Percentiles rank a stretch among this genome's conserved stretches.
Evolutionary conservation across 768 basidiomycete species (phyloP).

Genomic region (Trametopsis cervina): DNA sequence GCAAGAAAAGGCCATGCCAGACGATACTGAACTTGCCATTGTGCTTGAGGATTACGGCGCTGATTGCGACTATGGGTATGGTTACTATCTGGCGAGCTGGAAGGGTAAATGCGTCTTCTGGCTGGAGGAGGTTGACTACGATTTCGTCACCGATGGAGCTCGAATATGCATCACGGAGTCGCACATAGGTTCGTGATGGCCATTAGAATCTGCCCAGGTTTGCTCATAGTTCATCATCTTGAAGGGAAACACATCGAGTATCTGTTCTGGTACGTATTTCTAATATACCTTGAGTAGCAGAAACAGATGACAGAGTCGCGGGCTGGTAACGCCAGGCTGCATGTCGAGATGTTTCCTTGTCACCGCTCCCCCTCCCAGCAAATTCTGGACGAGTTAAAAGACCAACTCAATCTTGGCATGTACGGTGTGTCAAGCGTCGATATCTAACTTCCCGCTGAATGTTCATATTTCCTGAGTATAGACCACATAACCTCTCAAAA

Average conservation of each 20-base stretch:
- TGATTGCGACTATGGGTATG: background rate
- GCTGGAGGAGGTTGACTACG: conserved; percentile 11
- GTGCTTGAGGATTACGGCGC: background rate
- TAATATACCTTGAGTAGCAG: too few relatives aligned
- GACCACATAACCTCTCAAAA: conserved; percentile 1
- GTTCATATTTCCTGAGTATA: background rate
- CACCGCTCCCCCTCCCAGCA: conserved; percentile 1
- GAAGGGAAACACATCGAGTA: background rate
- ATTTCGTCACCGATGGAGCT: background rate
- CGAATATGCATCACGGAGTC: background rate
- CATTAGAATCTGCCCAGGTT: too few relatives aligned
- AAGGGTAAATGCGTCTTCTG: conserved; percentile 8
- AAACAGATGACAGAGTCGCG: too few relatives aligned
- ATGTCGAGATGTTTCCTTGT: conserved; percentile 18
- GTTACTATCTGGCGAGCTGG: conserved; percentile 12
- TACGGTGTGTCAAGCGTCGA: conserved; percentile 8
- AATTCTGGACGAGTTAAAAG: conserved; percentile 5
- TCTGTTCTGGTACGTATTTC: background rate
- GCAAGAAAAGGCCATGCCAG: background rate
- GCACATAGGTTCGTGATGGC: conserved; percentile 5
- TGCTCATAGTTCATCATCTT: too few relatives aligned
- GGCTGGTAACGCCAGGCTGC: conserved; percentile 9
- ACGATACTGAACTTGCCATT: conserved; percentile 1
- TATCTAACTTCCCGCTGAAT: background rate
- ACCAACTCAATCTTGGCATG: conserved; percentile 5